A percentile compares a stretch with the other conserved stretches of the same genome.
Evolutionary conservation across 2,329 filamentous ascomycete species (phyloP).

Genomic region (Aurifilum marmelostoma): DNA sequence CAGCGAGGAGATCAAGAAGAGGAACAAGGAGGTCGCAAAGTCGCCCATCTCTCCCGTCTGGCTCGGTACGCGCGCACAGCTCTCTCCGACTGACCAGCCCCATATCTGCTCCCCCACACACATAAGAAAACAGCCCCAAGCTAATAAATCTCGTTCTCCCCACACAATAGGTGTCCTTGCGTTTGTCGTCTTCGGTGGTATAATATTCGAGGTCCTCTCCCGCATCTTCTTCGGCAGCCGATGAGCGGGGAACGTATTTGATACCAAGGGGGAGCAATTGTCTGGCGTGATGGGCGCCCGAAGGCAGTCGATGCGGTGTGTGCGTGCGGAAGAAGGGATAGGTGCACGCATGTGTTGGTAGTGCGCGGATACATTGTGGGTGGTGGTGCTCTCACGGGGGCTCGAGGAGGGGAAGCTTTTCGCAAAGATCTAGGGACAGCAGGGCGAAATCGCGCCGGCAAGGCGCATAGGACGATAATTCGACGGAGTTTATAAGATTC

Average conservation of each 20-base stretch:
- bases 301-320: background rate
- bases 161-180: slow-evolving; percentile 52
- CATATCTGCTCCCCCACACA: background rate
- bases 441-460: slow-evolving; percentile 7
- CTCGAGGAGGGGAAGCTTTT: background rate
- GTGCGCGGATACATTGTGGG: background rate
- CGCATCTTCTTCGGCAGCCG: slow-evolving; percentile 50
- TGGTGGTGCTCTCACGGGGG: background rate
- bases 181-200: slow-evolving; percentile 64
- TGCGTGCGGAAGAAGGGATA: background rate
- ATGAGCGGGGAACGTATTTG: slow-evolving; percentile 13
- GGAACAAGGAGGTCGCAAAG: slow-evolving; percentile 58
- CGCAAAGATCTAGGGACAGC: background rate
- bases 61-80: slow-evolving; percentile 54
- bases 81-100: background rate
- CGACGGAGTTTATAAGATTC: slow-evolving; percentile 23
- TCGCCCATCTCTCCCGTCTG: slow-evolving; percentile 67
- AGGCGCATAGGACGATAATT: slow-evolving; percentile 21
- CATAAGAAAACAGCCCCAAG: background rate
- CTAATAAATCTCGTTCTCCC: slow-evolving; percentile 22
- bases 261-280: slow-evolving; percentile 25
- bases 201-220: slow-evolving; percentile 60
- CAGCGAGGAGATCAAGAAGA: slow-evolving; percentile 65
- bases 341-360: background rate
- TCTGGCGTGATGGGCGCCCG: background rate